Conservation (phyloP, 352 stramenopile genomes). For the Pythium myriotylum region DNA sequence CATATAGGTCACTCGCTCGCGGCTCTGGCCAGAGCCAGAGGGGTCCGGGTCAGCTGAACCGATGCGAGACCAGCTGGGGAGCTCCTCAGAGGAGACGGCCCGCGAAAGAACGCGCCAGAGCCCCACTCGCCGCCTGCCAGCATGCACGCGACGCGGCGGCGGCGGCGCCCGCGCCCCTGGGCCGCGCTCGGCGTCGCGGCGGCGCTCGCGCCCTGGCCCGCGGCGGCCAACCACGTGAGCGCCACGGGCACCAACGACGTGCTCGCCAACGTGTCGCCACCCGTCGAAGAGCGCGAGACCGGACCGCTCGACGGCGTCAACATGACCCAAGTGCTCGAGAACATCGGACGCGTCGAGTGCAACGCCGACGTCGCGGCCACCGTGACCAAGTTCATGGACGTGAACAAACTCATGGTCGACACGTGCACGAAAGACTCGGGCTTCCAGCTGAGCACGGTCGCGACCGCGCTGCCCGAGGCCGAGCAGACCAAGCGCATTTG, state of each 20-base stretch:
- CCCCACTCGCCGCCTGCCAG: background rate
- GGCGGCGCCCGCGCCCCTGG: background rate
- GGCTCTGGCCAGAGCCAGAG: background rate
- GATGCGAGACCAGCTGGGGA: slow-evolving; percentile 5
- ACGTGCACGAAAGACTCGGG: slow-evolving; percentile 27
- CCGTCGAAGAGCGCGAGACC: background rate
- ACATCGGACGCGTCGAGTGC: slow-evolving; percentile 24
- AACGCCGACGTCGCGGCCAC: slow-evolving; percentile 3
- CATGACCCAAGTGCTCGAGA: slow-evolving; percentile 14
- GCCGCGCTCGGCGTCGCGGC: background rate
- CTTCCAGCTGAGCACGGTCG: slow-evolving; percentile 30
- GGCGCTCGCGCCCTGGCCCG: background rate
- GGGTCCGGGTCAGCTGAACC: slow-evolving; percentile 4
- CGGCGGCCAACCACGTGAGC: background rate
- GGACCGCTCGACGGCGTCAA: slow-evolving; percentile 6
- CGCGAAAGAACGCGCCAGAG: background rate
- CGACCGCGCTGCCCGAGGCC: slow-evolving; percentile 16
- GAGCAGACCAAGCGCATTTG: slow-evolving; percentile 27
- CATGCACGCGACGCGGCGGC: background rate
- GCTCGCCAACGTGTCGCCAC: background rate
- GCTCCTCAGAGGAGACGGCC: background rate
- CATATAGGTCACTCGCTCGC: slow-evolving; percentile 3
- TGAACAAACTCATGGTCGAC: slow-evolving; percentile 30
- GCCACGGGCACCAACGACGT: background rate
- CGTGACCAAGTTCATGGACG: slow-evolving; percentile 27